These are phyloP conservation scores for Chlorophyllum brunneum DNA, from an alignment of 768 basidiomycete species.

Conservation along the genomic window DNA sequence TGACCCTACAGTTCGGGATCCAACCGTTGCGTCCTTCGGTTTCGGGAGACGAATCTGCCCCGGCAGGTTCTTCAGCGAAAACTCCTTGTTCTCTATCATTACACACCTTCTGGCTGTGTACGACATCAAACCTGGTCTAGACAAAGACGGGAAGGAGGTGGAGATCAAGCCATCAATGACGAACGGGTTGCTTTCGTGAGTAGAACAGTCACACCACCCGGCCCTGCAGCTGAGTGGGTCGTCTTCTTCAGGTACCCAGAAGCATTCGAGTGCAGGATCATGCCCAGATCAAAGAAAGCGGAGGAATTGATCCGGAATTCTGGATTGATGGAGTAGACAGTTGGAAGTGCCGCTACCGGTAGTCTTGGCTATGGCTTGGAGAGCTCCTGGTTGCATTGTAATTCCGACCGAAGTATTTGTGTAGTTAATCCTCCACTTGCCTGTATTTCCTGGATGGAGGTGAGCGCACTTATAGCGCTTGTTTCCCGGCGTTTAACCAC, in stretches of 20 bases:
- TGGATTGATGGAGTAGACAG: not conserved
- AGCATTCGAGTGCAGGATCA: constrained; percentile 23
- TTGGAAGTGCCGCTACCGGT: no score
- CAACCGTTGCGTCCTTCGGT: constrained; percentile 17
- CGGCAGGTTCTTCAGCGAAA: not conserved
- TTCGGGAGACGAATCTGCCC: constrained; percentile 17
- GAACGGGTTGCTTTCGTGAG: not conserved
- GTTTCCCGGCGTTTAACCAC: no score
- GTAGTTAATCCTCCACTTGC: no score
- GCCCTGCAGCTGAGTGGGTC: not conserved
- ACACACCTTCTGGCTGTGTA: constrained; percentile 1
- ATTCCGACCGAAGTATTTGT: no score
- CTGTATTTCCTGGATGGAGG: no score
- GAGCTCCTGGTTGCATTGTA: no score
- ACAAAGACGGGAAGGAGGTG: not conserved
- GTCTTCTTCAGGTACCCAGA: constrained; percentile 15
- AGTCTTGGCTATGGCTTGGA: no score
- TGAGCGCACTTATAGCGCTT: no score
- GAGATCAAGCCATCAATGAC: not conserved
- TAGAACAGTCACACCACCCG: no score
- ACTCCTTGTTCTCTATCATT: not conserved
- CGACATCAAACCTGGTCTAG: not conserved
- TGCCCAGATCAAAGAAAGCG: constrained; percentile 13
- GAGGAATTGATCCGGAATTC: constrained; percentile 5
- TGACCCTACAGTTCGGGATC: constrained; percentile 13